Conservation (phyloP, 805 yeast genomes). For the Isabelozyma pseudorhagii region DNA sequence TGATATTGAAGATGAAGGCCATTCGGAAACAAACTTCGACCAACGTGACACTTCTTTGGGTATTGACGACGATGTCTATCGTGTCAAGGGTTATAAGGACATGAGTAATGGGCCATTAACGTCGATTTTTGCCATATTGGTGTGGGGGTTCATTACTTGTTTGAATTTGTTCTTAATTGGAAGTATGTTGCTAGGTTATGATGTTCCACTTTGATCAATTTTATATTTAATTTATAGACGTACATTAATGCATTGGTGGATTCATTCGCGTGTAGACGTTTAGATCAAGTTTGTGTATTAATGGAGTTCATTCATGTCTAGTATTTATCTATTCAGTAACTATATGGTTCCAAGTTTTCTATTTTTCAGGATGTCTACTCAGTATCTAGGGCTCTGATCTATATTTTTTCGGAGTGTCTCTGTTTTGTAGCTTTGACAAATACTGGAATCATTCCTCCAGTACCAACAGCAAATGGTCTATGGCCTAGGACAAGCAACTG, state of each 20-base stretch:
- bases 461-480: constrained; percentile 44
- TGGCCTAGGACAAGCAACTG: constrained; percentile 47
- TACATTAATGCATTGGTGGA: constrained; percentile 2
- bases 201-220: constrained; percentile 19
- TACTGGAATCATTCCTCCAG: constrained; percentile 58
- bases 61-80: constrained; percentile 14
- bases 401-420: background rate
- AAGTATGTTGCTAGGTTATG: constrained; percentile 24
- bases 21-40: background rate
- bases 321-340: too few relatives aligned
- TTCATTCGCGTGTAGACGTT: too few relatives aligned
- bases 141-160: constrained; percentile 70
- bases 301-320: too few relatives aligned
- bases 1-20: constrained; percentile 3
- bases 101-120: constrained; percentile 65
- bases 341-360: too few relatives aligned
- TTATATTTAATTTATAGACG: background rate
- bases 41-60: constrained; percentile 6
- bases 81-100: constrained; percentile 47
- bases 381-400: background rate
- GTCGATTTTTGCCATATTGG: constrained; percentile 50
- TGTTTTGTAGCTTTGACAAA: constrained; percentile 42
- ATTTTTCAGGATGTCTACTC: background rate
- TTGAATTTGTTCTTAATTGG: constrained; percentile 69
- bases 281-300: background rate